Percentiles rank a stretch among this genome's conserved stretches.
Evolutionary conservation across 1,284 basidiomycete genomes (phyloP).

Genomic region (Rhodotorula sp.): DNA sequence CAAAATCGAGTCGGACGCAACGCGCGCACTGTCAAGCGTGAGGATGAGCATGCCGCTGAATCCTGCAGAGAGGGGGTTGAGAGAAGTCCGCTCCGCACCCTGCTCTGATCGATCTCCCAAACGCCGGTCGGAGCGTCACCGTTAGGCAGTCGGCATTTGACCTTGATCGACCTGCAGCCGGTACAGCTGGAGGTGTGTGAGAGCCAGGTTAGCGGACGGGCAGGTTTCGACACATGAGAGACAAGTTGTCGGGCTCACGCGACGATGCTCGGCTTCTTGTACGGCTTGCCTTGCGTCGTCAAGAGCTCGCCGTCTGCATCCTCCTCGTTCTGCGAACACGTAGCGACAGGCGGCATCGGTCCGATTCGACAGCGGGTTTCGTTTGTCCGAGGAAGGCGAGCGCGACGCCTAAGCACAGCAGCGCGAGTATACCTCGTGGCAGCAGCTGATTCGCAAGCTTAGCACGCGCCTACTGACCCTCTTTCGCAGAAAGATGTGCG

Average conservation of each 20-base stretch:
- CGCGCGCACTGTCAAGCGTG: constrained; percentile 2
- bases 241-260: neutral
- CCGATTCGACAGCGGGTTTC: too few relatives aligned
- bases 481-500: too few relatives aligned
- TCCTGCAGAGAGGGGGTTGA: neutral
- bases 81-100: neutral
- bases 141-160: constrained; percentile 19
- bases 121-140: constrained; percentile 17
- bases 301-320: neutral
- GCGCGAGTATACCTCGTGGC: too few relatives aligned
- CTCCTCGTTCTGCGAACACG: neutral
- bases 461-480: too few relatives aligned
- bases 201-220: neutral
- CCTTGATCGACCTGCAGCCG: constrained; percentile 11
- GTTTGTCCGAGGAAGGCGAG: too few relatives aligned
- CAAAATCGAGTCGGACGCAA: constrained; percentile 17
- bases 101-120: constrained; percentile 3
- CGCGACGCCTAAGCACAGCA: too few relatives aligned
- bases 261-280: neutral
- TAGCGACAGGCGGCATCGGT: neutral
- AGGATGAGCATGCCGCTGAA: neutral
- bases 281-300: neutral
- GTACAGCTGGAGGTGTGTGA: neutral
- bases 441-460: too few relatives aligned
- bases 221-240: neutral